Percentiles rank a stretch among this genome's conserved stretches.
These are phyloP conservation scores for Vanderwaltozyma tropicalis DNA, from an alignment of 805 yeast genomes.

Conservation along the genomic window DNA sequence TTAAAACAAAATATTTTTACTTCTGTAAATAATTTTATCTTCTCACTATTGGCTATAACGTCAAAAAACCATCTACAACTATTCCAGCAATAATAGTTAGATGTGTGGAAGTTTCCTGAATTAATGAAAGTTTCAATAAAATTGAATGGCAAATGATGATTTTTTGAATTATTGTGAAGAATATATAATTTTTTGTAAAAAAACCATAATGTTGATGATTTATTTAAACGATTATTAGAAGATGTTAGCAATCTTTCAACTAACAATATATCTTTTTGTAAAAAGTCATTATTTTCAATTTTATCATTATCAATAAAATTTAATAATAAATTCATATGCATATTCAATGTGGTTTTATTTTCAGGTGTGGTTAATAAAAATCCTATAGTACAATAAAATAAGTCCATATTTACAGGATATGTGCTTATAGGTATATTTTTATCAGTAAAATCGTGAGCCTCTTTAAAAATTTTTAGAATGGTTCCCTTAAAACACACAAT, in stretches of 20 bases:
- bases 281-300: conserved; percentile 1
- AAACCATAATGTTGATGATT: conserved; percentile 33
- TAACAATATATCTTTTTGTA: conserved; percentile 13
- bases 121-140: conserved; percentile 13
- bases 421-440: conserved; percentile 2
- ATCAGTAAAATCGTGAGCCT: conserved; percentile 20
- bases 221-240: conserved; percentile 27
- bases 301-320: conserved; percentile 3
- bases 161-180: not conserved
- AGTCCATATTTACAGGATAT: not conserved
- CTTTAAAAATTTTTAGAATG: conserved; percentile 20
- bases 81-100: conserved; percentile 35
- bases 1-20: conserved; percentile 19
- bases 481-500: conserved; percentile 28
- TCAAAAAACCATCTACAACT: conserved; percentile 28
- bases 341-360: conserved; percentile 25
- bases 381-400: conserved; percentile 26
- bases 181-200: conserved; percentile 25
- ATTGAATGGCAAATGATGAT: not conserved
- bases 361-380: conserved; percentile 30
- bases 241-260: conserved; percentile 24
- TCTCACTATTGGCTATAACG: conserved; percentile 8
- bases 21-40: conserved; percentile 5
- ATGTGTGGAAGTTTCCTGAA: conserved; percentile 27
- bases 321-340: conserved; percentile 22